These are phyloP conservation scores for Guadua angustifolia DNA, from an alignment of 176 grass and related monocot species.

Conservation along the genomic window DNA sequence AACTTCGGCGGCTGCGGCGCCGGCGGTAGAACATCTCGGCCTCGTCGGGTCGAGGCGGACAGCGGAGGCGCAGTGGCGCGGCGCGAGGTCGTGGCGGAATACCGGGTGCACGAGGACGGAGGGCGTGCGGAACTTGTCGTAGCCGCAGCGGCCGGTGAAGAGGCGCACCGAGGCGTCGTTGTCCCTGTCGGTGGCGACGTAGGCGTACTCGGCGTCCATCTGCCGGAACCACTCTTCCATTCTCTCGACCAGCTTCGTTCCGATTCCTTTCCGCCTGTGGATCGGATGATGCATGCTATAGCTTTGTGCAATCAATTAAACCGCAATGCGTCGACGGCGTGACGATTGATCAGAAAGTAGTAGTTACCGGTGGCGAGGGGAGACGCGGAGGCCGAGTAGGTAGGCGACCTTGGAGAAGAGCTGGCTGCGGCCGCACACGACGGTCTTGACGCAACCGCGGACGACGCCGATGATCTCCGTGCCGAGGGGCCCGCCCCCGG, in stretches of 20 bases:
- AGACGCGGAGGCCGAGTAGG: slow-evolving; percentile 81
- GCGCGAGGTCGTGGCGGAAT: slow-evolving; percentile 49
- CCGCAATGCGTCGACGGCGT: neutral
- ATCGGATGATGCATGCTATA: neutral
- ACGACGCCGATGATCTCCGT: slow-evolving; percentile 65
- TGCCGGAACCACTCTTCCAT: slow-evolving; percentile 59
- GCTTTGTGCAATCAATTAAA: neutral
- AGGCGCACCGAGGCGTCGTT: slow-evolving; percentile 60
- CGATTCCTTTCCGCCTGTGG: slow-evolving; percentile 56
- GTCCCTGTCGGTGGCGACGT: slow-evolving; percentile 72
- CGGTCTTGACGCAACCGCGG: slow-evolving; percentile 78
- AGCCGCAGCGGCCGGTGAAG: slow-evolving; percentile 73
- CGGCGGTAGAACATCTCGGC: slow-evolving; percentile 57
- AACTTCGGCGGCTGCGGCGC: slow-evolving; percentile 57
- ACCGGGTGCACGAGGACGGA: slow-evolving; percentile 66
- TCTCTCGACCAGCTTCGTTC: neutral
- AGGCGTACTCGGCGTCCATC: slow-evolving; percentile 70
- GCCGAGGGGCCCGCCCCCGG: slow-evolving; percentile 11
- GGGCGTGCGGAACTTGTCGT: slow-evolving; percentile 66
- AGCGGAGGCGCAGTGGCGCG: slow-evolving; percentile 11
- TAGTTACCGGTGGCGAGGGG: slow-evolving; percentile 36
- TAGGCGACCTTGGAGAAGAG: slow-evolving; percentile 69
- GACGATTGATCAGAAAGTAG: neutral
- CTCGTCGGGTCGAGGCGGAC: slow-evolving; percentile 12
- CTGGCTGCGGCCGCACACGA: slow-evolving; percentile 40